These are phyloP conservation scores for Bruguiera gymnorhiza DNA, from an alignment of 345 rosid species.

Conservation along the genomic window DNA sequence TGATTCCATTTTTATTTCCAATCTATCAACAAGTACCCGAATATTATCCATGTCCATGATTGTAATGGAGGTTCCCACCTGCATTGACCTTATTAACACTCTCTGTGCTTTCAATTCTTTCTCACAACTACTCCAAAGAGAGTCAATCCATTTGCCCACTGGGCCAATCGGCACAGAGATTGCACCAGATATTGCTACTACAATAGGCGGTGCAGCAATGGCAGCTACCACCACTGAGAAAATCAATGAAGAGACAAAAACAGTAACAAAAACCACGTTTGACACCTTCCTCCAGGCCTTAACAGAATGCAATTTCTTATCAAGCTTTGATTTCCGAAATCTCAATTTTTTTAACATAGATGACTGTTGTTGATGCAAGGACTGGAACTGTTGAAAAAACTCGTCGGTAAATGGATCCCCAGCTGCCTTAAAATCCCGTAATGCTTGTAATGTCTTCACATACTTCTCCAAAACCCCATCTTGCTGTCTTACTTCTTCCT, in stretches of 20 bases:
- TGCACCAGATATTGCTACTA: slow-evolving; percentile 66
- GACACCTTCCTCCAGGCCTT: slow-evolving; percentile 76
- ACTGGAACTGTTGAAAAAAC: slow-evolving; percentile 50
- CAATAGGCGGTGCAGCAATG: slow-evolving; percentile 69
- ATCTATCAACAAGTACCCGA: slow-evolving; percentile 49
- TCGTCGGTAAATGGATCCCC: slow-evolving; percentile 74
- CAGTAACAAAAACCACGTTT: slow-evolving; percentile 63
- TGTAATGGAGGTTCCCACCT: slow-evolving; percentile 45
- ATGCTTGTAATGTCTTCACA: slow-evolving; percentile 59
- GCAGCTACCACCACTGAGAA: slow-evolving; percentile 92
- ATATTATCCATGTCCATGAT: slow-evolving; percentile 70
- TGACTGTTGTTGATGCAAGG: slow-evolving; percentile 53
- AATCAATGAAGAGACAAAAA: slow-evolving; percentile 66
- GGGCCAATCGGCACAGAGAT: slow-evolving; percentile 65
- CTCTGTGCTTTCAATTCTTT: slow-evolving; percentile 51
- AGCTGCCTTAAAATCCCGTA: slow-evolving; percentile 53
- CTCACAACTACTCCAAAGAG: slow-evolving; percentile 61
- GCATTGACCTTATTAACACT: slow-evolving; percentile 44
- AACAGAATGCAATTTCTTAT: slow-evolving; percentile 53
- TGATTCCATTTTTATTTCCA: slow-evolving; percentile 55
- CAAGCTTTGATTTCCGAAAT: slow-evolving; percentile 50
- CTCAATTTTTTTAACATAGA: slow-evolving; percentile 51
- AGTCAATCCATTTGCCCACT: slow-evolving; percentile 73
- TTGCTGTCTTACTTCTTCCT: slow-evolving; percentile 40
- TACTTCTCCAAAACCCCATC: slow-evolving; percentile 40